Conservation (phyloP, 306 rosid genomes). For the Herpetospermum pedunculosum region DNA sequence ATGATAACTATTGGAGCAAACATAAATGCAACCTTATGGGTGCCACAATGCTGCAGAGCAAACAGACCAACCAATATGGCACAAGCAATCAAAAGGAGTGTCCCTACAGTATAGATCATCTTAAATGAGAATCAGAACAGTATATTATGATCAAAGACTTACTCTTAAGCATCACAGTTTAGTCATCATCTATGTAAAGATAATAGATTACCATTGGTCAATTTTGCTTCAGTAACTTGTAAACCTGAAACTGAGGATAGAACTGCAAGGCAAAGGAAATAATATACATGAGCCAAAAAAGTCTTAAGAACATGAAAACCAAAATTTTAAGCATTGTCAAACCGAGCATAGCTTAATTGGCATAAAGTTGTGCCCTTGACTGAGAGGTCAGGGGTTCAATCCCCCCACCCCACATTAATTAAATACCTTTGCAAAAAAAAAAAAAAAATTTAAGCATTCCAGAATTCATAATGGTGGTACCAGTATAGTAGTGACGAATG, state of each 20-base stretch:
- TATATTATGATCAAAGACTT: neutral
- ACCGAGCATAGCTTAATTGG: too few relatives aligned
- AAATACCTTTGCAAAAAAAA: too few relatives aligned
- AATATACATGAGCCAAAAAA: neutral
- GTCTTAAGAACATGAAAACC: neutral
- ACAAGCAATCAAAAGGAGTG: conserved; percentile 65
- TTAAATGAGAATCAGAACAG: conserved; percentile 7
- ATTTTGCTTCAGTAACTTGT: conserved; percentile 43
- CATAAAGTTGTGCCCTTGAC: too few relatives aligned
- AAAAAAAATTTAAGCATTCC: neutral
- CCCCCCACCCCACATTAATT: too few relatives aligned
- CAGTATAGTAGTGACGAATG: neutral
- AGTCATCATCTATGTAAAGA: neutral
- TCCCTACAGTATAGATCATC: conserved; percentile 33
- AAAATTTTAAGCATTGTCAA: neutral
- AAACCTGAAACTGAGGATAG: conserved; percentile 72
- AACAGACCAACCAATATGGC: conserved; percentile 70
- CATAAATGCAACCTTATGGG: conserved; percentile 69
- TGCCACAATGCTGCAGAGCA: conserved; percentile 85
- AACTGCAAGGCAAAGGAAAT: conserved; percentile 38
- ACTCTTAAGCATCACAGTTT: neutral
- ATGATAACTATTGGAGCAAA: conserved; percentile 67
- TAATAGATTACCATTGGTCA: conserved; percentile 36
- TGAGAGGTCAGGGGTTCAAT: too few relatives aligned
- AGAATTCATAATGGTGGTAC: neutral